Evolutionary conservation across 352 stramenopile species (phyloP), one percentile per base, ranked within the genome.

Genomic region (Pythium dissotocum): DNA sequence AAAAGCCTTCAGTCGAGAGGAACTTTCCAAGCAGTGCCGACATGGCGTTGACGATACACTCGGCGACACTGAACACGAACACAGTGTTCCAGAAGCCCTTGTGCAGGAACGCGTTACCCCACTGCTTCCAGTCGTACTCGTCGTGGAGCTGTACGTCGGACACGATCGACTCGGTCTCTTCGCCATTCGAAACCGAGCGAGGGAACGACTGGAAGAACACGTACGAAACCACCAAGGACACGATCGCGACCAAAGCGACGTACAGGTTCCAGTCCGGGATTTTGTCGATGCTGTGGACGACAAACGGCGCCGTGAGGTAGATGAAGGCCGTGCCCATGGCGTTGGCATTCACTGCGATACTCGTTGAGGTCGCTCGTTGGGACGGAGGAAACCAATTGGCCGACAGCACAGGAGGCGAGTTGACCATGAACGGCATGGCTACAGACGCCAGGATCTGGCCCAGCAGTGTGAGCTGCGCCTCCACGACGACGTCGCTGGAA

Each of bases 351-450:
- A 93, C 82, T 4, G 83, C 85, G 42, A 93, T 78, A 33, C 83
- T 90, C 28, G 85, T 93, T 1, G 85, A 76, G 6, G 82, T 89
- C 24, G 85, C 81, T 40, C 85, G 81, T 38, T 89, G 75, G 1
- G 77, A 88, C 26, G 82, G 72, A 8, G 83, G 82, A 59, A 91
- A 93, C 85, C 85, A 93, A 46, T 91, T 88, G 4, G 81, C 83
- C 0, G 82, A 91, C 2, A 93, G 68, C 24, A 93, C 81, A 0
- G 85, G 79, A 4, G 85, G 83, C 9, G 85, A 93, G 58, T 93
- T 93, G n/a, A 93, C 82, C 85, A 93, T 93, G 69, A 93, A 93
- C n/a, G 85, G 85, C 83, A 91, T 91, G 0, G 85, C 85, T 10
- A 87, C 62, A 0, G 85, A 88, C 42, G 85, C 82, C 32, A 93